These are phyloP conservation scores for Sclerotinia sclerotiorum DNA, from an alignment of 2,329 filamentous ascomycete species.

Conservation along the genomic window DNA sequence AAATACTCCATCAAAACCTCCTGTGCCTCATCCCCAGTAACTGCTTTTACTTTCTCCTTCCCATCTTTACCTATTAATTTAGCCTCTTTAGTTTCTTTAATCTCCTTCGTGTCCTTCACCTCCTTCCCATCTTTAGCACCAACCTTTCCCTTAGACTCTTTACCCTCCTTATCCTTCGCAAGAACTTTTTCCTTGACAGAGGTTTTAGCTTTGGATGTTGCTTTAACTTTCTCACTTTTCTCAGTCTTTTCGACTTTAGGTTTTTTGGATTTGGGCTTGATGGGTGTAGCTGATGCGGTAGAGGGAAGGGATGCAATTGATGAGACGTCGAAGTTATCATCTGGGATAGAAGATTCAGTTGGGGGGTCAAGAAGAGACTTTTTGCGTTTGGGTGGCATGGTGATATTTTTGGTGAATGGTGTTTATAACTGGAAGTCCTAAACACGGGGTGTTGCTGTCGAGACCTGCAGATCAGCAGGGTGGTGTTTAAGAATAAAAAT, in stretches of 20 bases:
- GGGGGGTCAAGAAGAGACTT: slow-evolving; percentile 4
- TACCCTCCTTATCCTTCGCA: slow-evolving; percentile 22
- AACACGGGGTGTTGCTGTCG: neutral
- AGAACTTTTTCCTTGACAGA: slow-evolving; percentile 22
- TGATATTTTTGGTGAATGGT: neutral
- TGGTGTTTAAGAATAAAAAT: too few relatives aligned
- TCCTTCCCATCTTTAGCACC: neutral
- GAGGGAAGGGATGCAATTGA: neutral
- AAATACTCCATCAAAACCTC: slow-evolving; percentile 43
- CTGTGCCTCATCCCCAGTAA: slow-evolving; percentile 40
- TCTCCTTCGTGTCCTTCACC: neutral
- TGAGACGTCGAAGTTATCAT: slow-evolving; percentile 5
- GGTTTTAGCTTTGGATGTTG: slow-evolving; percentile 13
- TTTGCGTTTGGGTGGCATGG: slow-evolving; percentile 22
- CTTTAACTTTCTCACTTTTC: slow-evolving; percentile 25
- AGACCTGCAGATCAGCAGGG: neutral
- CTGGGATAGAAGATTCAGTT: neutral
- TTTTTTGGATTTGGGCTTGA: slow-evolving; percentile 20
- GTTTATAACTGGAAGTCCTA: neutral
- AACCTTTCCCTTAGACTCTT: slow-evolving; percentile 15
- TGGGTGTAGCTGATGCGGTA: slow-evolving; percentile 21
- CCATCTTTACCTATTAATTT: slow-evolving; percentile 28
- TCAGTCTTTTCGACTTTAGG: slow-evolving; percentile 17
- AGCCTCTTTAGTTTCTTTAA: neutral
- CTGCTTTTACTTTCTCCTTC: slow-evolving; percentile 36